A percentile compares a stretch with the other conserved stretches of the same genome.
Conservation (phyloP, 2,329 filamentous ascomycete species). For the Diaporthe sp. region DNA sequence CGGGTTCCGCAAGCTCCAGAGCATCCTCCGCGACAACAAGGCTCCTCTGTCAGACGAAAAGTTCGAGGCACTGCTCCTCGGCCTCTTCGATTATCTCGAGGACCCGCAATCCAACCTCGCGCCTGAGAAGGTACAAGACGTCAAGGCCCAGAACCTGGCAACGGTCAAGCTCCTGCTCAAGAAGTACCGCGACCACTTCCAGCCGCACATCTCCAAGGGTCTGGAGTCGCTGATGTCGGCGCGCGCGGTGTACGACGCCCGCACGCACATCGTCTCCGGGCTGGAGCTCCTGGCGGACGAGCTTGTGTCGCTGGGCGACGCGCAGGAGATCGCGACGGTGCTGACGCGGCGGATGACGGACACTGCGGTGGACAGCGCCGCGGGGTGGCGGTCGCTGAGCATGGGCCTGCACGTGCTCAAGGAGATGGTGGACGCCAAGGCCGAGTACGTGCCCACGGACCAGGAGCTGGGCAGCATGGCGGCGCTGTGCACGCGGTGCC, state of each 20-base stretch:
- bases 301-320: slow-evolving; percentile 73
- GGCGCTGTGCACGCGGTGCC: slow-evolving; percentile 63
- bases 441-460: slow-evolving; percentile 60
- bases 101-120: slow-evolving; percentile 64
- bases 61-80: slow-evolving; percentile 74
- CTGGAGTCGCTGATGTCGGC: slow-evolving; percentile 75
- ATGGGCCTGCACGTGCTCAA: slow-evolving; percentile 74
- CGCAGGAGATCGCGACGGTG: slow-evolving; percentile 67
- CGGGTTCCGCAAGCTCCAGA: slow-evolving; percentile 82
- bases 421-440: slow-evolving; percentile 63
- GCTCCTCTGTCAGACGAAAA: slow-evolving; percentile 73
- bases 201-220: slow-evolving; percentile 73
- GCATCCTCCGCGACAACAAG: slow-evolving; percentile 74
- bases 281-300: slow-evolving; percentile 80
- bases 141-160: slow-evolving; percentile 79
- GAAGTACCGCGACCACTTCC: slow-evolving; percentile 73
- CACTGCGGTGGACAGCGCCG: slow-evolving; percentile 54
- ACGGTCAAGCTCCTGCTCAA: slow-evolving; percentile 80
- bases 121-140: slow-evolving; percentile 74
- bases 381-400: slow-evolving; percentile 64
- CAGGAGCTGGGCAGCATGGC: slow-evolving; percentile 63
- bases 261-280: slow-evolving; percentile 78
- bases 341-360: slow-evolving; percentile 61
- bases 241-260: slow-evolving; percentile 73
- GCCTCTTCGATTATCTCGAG: slow-evolving; percentile 79